phyloP scores from a whole-genome alignment of 2,329 filamentous ascomycete species.

The Cladosporium sp. region DNA sequence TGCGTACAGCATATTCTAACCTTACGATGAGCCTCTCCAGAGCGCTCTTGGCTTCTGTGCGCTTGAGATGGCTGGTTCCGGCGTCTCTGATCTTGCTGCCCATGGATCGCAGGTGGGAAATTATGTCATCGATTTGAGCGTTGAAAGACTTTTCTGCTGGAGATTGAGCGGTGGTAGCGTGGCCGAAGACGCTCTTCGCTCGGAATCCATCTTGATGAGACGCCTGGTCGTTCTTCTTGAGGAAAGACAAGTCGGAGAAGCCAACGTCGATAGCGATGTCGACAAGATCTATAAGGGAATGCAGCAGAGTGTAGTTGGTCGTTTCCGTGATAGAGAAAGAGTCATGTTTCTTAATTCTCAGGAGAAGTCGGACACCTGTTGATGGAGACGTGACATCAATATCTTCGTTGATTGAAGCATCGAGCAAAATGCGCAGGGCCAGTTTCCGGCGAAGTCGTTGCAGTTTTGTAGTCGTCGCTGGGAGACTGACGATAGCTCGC shows the following conservation, averaged over 20 bases:
- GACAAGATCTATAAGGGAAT: slow-evolving; percentile 63
- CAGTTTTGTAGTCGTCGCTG: slow-evolving; percentile 46
- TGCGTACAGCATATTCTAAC: slow-evolving; percentile 66
- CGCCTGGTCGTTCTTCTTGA: slow-evolving; percentile 9
- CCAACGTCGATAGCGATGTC: slow-evolving; percentile 72
- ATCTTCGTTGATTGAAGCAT: neutral
- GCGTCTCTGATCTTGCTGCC: slow-evolving; percentile 65
- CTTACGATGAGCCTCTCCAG: slow-evolving; percentile 73
- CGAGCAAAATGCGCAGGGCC: slow-evolving; percentile 57
- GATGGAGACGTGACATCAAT: neutral
- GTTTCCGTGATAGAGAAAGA: slow-evolving; percentile 51
- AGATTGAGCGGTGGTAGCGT: slow-evolving; percentile 12
- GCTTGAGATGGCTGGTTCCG: slow-evolving; percentile 66
- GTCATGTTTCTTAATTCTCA: slow-evolving; percentile 23
- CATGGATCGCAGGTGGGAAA: slow-evolving; percentile 53
- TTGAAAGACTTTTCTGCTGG: slow-evolving; percentile 59
- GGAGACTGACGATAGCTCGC: slow-evolving; percentile 57
- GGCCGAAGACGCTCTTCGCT: slow-evolving; percentile 19
- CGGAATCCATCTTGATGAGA: neutral
- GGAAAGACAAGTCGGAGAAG: slow-evolving; percentile 28
- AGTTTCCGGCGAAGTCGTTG: slow-evolving; percentile 64
- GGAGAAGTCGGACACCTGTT: slow-evolving; percentile 23
- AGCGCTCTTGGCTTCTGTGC: slow-evolving; percentile 71
- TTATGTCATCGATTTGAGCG: slow-evolving; percentile 63
- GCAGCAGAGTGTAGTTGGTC: slow-evolving; percentile 67